Percentiles rank a stretch among this genome's conserved stretches.
Evolutionary conservation across 1,139 yeast species (phyloP).

Genomic region (Hansenula lynferdii): DNA sequence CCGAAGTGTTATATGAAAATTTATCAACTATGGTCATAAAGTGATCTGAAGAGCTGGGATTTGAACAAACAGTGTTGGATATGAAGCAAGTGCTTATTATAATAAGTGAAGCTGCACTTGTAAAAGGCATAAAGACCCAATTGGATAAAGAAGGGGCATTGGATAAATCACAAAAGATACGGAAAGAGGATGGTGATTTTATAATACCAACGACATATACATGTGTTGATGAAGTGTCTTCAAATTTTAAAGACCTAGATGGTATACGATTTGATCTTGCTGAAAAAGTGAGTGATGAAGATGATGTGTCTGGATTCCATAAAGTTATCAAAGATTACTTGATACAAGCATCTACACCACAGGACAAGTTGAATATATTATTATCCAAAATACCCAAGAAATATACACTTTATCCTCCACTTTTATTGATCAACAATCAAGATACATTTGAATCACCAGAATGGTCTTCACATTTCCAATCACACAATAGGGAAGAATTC

Average conservation of each 20-base stretch:
- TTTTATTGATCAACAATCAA: conserved; percentile 47
- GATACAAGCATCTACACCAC: background rate
- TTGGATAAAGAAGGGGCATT: background rate
- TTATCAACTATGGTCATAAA: too few species aligned
- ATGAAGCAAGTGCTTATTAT: background rate
- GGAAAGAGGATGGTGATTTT: background rate
- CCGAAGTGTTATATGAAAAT: too few species aligned
- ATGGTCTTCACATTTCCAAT: conserved; percentile 30
- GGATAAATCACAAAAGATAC: conserved; percentile 3
- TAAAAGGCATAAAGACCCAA: conserved; percentile 1
- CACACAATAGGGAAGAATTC: conserved; percentile 6
- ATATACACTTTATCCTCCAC: conserved; percentile 64
- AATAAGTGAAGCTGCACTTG: background rate
- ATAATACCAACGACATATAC: conserved; percentile 1
- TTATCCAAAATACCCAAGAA: conserved; percentile 23
- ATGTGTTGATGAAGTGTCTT: background rate
- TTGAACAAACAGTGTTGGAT: too few species aligned
- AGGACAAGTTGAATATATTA: background rate
- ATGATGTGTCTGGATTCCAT: background rate
- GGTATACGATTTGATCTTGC: background rate
- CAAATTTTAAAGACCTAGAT: background rate
- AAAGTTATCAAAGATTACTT: background rate
- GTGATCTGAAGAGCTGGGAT: too few species aligned
- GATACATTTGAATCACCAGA: conserved; percentile 33
- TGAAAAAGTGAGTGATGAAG: background rate